These are phyloP conservation scores for Parathielavia appendiculata DNA, from an alignment of 495 filamentous ascomycete genomes.

Conservation along the genomic window DNA sequence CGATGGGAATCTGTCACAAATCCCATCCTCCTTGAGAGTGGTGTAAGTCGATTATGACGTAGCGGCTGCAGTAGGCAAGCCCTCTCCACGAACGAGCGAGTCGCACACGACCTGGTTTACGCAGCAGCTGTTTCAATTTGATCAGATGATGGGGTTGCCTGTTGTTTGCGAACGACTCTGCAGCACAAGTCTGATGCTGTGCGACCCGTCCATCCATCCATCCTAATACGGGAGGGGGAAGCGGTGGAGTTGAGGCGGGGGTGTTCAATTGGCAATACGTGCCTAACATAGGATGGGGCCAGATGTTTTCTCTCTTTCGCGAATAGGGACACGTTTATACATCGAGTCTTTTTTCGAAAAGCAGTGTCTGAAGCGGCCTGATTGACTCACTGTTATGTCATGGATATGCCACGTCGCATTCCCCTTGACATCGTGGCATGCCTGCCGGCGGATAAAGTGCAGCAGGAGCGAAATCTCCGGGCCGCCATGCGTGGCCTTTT, in stretches of 20 bases:
- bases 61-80: neutral
- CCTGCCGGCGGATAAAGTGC: neutral
- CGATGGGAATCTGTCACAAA: constrained; percentile 12
- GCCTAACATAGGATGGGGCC: too few relatives aligned
- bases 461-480: too few relatives aligned
- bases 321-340: neutral
- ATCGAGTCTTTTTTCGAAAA: neutral
- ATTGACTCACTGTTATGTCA: neutral
- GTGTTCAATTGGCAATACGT: too few relatives aligned
- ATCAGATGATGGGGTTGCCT: constrained; percentile 7
- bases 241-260: constrained; percentile 8
- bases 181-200: neutral
- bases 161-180: neutral
- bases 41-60: constrained; percentile 8
- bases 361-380: neutral
- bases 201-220: neutral
- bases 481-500: neutral
- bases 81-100: neutral
- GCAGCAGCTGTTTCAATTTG: constrained; percentile 1
- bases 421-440: neutral
- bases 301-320: neutral
- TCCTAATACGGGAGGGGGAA: neutral
- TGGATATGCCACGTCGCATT: constrained; percentile 7
- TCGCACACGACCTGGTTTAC: neutral
- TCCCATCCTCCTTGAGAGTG: neutral